Conservation (phyloP, 163 green algal genomes). For the Coccomyxa subellipsoidea region DNA sequence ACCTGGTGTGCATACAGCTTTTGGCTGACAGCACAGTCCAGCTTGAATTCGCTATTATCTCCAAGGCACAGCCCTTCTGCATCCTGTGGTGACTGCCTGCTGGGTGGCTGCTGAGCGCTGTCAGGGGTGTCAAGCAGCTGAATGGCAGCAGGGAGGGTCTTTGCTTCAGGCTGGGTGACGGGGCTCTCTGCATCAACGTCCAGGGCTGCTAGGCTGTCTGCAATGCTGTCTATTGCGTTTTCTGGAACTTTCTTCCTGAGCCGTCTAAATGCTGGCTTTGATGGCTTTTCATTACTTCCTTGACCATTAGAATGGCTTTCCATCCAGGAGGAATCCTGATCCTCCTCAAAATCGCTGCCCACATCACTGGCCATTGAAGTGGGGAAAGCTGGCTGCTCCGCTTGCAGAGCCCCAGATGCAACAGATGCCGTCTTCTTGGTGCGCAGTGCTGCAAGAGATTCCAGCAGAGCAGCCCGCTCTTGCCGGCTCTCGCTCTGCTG, state of each 20-base stretch:
- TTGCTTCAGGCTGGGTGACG: neutral
- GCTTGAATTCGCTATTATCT: neutral
- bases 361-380: neutral
- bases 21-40: neutral
- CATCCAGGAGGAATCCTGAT: no score
- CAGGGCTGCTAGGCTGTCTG: neutral
- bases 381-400: neutral
- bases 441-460: neutral
- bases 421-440: neutral
- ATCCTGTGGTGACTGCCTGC: neutral
- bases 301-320: neutral
- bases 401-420: neutral
- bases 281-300: neutral
- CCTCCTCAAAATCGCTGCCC: neutral
- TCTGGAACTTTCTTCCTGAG: neutral
- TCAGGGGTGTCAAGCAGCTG: neutral
- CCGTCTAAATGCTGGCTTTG: neutral
- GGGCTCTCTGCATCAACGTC: neutral
- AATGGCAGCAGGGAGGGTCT: neutral
- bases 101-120: neutral
- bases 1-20: neutral
- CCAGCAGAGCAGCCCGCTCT: neutral
- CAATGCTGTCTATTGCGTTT: neutral
- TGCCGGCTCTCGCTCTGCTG: neutral
- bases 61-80: neutral